A percentile compares a stretch with the other conserved stretches of the same genome.
phyloP scores from a whole-genome alignment of 805 yeast species.

The Zygosaccharomyces pseudorouxii region DNA sequence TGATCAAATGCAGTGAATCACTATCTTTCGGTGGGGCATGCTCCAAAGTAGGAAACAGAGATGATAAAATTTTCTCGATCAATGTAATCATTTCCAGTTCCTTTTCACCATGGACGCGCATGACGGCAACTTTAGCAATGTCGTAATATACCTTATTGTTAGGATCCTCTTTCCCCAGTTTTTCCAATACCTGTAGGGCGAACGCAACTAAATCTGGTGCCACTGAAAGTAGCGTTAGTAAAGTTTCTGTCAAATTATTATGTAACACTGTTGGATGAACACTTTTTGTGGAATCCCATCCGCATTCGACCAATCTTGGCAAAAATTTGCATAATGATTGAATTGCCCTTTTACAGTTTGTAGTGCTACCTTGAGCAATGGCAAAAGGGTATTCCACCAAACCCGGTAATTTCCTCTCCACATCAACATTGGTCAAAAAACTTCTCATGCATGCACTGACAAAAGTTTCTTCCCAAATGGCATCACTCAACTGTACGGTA shows the following conservation, averaged over 20 bases:
- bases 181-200: slow-evolving; percentile 19
- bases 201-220: slow-evolving; percentile 21
- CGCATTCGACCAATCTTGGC: slow-evolving; percentile 45
- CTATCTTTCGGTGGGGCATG: slow-evolving; percentile 18
- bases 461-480: slow-evolving; percentile 57
- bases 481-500: slow-evolving; percentile 29
- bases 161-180: slow-evolving; percentile 16
- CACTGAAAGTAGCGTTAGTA: slow-evolving; percentile 30
- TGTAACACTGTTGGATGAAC: slow-evolving; percentile 38
- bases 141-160: slow-evolving; percentile 25
- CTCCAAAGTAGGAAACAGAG: slow-evolving; percentile 19
- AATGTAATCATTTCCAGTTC: slow-evolving; percentile 24
- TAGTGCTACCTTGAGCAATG: slow-evolving; percentile 28
- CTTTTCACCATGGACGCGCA: slow-evolving; percentile 20
- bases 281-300: slow-evolving; percentile 36
- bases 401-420: slow-evolving; percentile 55
- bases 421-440: slow-evolving; percentile 48
- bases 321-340: slow-evolving; percentile 40
- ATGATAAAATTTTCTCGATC: slow-evolving; percentile 19
- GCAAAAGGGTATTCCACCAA: slow-evolving; percentile 46
- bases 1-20: slow-evolving; percentile 22
- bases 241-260: slow-evolving; percentile 51
- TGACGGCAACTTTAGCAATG: slow-evolving; percentile 23
- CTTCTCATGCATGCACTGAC: slow-evolving; percentile 56
- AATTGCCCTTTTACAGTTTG: slow-evolving; percentile 34